phyloP scores from a whole-genome alignment of 345 rosid genomes.

The Brassica carinata region DNA sequence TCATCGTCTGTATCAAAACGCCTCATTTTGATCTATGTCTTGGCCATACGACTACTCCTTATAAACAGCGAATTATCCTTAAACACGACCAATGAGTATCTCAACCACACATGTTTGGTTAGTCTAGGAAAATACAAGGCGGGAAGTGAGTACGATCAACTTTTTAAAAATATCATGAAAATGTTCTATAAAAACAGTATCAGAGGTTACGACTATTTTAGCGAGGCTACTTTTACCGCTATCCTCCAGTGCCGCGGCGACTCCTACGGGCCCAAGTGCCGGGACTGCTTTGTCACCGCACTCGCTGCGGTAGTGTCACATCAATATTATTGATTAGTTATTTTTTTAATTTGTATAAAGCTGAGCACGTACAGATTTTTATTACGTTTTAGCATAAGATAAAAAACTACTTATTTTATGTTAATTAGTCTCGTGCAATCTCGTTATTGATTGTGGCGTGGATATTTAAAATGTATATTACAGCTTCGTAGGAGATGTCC shows the following conservation, averaged over 20 bases:
- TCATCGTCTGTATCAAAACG: background rate
- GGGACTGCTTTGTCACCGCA: constrained; percentile 4
- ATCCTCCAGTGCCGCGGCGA: constrained; percentile 12
- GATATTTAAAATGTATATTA: background rate
- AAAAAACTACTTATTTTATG: background rate
- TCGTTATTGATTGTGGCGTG: background rate
- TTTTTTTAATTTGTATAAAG: background rate
- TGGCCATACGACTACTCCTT: constrained; percentile 13
- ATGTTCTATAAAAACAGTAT: background rate
- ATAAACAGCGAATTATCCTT: background rate
- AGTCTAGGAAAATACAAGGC: background rate
- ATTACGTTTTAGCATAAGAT: background rate
- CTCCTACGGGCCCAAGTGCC: constrained; percentile 2
- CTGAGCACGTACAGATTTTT: background rate
- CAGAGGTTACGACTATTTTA: background rate
- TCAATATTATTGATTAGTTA: background rate
- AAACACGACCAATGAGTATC: background rate
- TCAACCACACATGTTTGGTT: background rate
- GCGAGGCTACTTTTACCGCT: background rate
- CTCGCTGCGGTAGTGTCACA: background rate
- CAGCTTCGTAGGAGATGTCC: constrained; percentile 1
- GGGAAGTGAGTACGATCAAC: background rate
- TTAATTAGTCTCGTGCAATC: background rate
- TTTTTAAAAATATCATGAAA: background rate
- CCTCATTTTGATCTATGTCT: background rate